A percentile compares a stretch with the other conserved stretches of the same genome.
Conservation (phyloP, 768 basidiomycete genomes). For the Russula olivacea region DNA sequence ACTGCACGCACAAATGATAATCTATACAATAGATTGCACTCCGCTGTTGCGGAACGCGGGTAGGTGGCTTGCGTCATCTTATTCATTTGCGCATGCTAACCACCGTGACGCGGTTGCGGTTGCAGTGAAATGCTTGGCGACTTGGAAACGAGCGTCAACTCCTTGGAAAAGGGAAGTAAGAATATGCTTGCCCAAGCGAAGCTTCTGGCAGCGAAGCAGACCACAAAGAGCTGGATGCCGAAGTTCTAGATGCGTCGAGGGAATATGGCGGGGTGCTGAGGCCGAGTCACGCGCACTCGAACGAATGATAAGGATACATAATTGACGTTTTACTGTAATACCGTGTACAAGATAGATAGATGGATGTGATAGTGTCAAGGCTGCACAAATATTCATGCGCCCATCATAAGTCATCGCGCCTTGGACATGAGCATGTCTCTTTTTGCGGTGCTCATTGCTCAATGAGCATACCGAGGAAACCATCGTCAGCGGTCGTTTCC, state of each 20-base stretch:
- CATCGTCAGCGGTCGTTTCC: too few relatives aligned
- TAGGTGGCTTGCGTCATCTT: conserved; percentile 29
- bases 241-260: conserved; percentile 32
- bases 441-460: too few relatives aligned
- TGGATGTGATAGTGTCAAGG: background rate
- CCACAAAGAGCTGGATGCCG: conserved; percentile 61
- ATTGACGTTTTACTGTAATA: background rate
- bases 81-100: background rate
- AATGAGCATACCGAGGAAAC: too few relatives aligned
- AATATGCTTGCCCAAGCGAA: conserved; percentile 66
- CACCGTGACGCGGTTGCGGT: background rate
- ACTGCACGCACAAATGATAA: conserved; percentile 26
- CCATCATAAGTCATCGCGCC: too few relatives aligned
- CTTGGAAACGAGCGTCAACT: conserved; percentile 56
- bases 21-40: conserved; percentile 33
- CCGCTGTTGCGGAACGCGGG: conserved; percentile 61
- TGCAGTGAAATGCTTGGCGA: conserved; percentile 57
- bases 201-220: conserved; percentile 54
- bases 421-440: too few relatives aligned
- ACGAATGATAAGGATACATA: conserved; percentile 5
- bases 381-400: too few relatives aligned
- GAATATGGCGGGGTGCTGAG: background rate
- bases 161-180: conserved; percentile 59
- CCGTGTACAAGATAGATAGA: background rate
- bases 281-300: background rate